Conservation (phyloP, 345 rosid genomes). For the Cochlearia excelsa region DNA sequence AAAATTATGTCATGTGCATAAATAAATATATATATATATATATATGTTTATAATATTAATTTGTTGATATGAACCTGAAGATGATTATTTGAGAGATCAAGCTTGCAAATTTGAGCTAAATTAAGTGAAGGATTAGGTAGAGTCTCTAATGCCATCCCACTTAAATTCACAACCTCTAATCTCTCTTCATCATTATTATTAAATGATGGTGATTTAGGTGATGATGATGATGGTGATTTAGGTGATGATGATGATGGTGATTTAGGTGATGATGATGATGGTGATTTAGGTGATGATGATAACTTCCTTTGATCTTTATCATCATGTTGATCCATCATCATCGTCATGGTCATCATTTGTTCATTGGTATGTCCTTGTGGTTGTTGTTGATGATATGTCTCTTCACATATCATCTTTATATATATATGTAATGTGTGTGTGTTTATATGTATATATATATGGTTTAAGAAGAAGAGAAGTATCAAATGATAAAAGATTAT, state of each 20-base stretch:
- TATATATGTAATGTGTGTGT: background rate
- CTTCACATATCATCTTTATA: slow-evolving; percentile 35
- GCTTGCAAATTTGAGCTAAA: slow-evolving; percentile 57
- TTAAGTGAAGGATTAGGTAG: slow-evolving; percentile 62
- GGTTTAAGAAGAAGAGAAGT: slow-evolving; percentile 17
- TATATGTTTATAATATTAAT: background rate
- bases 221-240: slow-evolving; percentile 8
- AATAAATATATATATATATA: background rate
- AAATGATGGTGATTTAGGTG: no score
- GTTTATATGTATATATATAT: background rate
- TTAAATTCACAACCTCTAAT: slow-evolving; percentile 59
- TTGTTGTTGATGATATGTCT: slow-evolving; percentile 33
- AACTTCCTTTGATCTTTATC: slow-evolving; percentile 1
- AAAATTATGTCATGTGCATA: background rate
- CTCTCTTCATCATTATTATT: slow-evolving; percentile 38
- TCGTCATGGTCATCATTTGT: slow-evolving; percentile 33
- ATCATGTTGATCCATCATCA: slow-evolving; percentile 32
- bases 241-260: slow-evolving; percentile 3
- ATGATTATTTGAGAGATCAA: slow-evolving; percentile 74
- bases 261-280: slow-evolving; percentile 12
- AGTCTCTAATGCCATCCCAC: slow-evolving; percentile 58
- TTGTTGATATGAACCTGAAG: slow-evolving; percentile 23
- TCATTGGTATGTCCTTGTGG: slow-evolving; percentile 24
- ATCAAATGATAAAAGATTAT: slow-evolving; percentile 14
- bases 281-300: slow-evolving; percentile 16